A percentile compares a stretch with the other conserved stretches of the same genome.
Conservation (phyloP, 176 grass and related monocot genomes). For the Alloteropsis semialata region DNA sequence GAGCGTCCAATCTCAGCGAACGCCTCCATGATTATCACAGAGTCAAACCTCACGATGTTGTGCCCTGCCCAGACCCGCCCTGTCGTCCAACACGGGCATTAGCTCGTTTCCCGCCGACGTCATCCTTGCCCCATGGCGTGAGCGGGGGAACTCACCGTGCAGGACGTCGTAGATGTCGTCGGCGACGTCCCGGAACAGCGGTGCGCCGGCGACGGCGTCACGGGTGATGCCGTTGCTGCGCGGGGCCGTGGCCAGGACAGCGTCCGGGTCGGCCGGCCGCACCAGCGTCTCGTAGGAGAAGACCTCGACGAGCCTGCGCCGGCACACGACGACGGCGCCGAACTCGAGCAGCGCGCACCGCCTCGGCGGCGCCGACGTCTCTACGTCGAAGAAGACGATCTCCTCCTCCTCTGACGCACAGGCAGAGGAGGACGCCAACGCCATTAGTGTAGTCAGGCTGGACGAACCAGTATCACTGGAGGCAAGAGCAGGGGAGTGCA, state of each 20-base stretch:
- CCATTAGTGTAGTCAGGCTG: not conserved
- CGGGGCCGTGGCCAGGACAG: constrained; percentile 38
- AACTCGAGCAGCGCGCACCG: constrained; percentile 73
- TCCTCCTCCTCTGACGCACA: not conserved
- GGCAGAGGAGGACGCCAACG: not conserved
- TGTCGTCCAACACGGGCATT: not conserved
- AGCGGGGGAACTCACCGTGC: constrained; percentile 41
- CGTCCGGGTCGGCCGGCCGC: constrained; percentile 51
- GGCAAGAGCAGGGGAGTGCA: too few species aligned
- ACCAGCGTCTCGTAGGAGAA: constrained; percentile 69
- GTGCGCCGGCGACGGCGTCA: constrained; percentile 45
- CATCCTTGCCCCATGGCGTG: not conserved
- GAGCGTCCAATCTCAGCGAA: constrained; percentile 57
- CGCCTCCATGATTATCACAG: constrained; percentile 62
- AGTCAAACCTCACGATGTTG: constrained; percentile 81
- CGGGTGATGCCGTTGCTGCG: constrained; percentile 75
- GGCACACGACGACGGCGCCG: constrained; percentile 69
- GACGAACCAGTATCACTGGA: not conserved
- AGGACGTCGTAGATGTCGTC: constrained; percentile 57
- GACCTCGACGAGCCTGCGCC: constrained; percentile 60
- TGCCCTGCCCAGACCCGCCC: constrained; percentile 90
- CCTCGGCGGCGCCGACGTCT: constrained; percentile 58
- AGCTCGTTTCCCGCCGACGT: not conserved
- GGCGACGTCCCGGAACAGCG: constrained; percentile 62
- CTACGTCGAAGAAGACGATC: constrained; percentile 91